These are phyloP conservation scores for Eustoma russellianum DNA, from an alignment of 257 asterid species.

Conservation along the genomic window DNA sequence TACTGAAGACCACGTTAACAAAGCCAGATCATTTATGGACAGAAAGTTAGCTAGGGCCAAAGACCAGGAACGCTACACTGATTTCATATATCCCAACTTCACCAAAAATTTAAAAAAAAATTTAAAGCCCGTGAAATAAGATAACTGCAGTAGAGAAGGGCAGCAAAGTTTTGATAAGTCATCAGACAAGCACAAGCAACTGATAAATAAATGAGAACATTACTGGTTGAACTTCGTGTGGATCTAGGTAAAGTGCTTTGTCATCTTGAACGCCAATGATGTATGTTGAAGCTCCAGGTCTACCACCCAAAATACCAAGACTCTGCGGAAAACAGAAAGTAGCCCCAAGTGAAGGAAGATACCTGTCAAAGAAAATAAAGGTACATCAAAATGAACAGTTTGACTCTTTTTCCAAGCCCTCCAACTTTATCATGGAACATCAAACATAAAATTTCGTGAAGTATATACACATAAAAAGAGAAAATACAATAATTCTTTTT, in stretches of 20 bases:
- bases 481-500: no score
- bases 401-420: background rate
- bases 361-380: slow-evolving; percentile 30
- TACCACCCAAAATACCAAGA: slow-evolving; percentile 91
- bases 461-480: no score
- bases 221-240: slow-evolving; percentile 97
- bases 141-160: no score
- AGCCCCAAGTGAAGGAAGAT: slow-evolving; percentile 72
- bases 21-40: no score
- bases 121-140: no score
- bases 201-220: background rate
- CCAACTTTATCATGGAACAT: background rate
- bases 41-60: no score
- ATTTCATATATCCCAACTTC: no score
- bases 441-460: no score
- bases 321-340: slow-evolving; percentile 94
- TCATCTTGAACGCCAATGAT: slow-evolving; percentile 95
- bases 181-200: background rate
- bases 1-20: no score
- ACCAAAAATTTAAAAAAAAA: background rate
- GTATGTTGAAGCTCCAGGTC: slow-evolving; percentile 95
- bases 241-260: slow-evolving; percentile 87
- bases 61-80: no score
- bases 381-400: background rate
- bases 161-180: no score